Base-by-base conservation (phyloP, 2,329 filamentous ascomycete genomes). In the Pseudopyrenochaeta lycopersici region DNA sequence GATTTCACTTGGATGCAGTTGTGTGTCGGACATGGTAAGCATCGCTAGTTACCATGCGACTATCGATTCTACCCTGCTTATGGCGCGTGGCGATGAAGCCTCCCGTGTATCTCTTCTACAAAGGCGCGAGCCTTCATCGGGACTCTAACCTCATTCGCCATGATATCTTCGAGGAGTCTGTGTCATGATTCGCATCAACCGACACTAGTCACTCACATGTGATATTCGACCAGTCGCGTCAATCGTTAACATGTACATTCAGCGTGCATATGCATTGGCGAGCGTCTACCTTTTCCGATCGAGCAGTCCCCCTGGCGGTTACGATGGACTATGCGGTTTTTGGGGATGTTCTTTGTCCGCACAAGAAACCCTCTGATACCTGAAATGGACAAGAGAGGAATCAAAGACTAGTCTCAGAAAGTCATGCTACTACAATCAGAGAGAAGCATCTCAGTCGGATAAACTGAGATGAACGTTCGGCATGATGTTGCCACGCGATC, bases 261-360 rank as follows among this genome's bases (percentile, higher is more conserved):
- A 81, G 73, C 79, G 77, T 80, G 75, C 68, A 75, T 75, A 78
- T 81, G 72, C 71, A 82, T 80, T 67, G 82, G 79, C 82, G 83
- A 85, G 80, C 85, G 83, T 84, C 79, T 83, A 83, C 63, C 60
- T 76, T 72, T 64, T 63, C 60, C 62, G 65, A 60, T 56, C 61
- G 66, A 65, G 47, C 50, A 47, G 60, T 48, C 49, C 55, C 33
- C 56, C 57, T 60, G 18, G 39, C 58, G 64, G 56, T 65, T 68
- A 44, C 62, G 58, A 55, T 63, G 55, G 73, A 80, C 75, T 77
- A 82, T 85, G 86, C 91, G 91, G 86, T 87, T 96, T 97, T 97
- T 96, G 84, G 82, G 84, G 91, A 96, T 88, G 91, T 93, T 78
- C 86, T 97, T 97, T 96, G 91, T 90, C 85, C 91, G 91, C 84